These are phyloP conservation scores for Lodderomyces theae DNA, from an alignment of 1,139 yeast genomes.

Conservation along the genomic window DNA sequence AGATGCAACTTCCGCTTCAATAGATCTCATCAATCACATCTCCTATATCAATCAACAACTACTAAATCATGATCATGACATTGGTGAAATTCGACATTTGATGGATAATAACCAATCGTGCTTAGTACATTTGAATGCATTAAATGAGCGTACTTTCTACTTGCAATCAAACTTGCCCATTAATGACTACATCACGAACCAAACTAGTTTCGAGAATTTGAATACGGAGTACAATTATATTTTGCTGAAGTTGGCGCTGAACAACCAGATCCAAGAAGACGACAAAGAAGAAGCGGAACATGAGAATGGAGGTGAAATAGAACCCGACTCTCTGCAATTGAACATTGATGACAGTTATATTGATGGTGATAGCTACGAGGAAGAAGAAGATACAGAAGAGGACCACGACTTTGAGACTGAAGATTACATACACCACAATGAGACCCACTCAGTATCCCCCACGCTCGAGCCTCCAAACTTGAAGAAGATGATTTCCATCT, in stretches of 20 bases:
- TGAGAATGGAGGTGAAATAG: slow-evolving; percentile 13
- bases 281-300: slow-evolving; percentile 10
- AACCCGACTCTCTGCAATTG: not conserved
- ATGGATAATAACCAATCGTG: slow-evolving; percentile 23
- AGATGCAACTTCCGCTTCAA: slow-evolving; percentile 22
- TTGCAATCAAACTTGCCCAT: slow-evolving; percentile 31
- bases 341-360: not conserved
- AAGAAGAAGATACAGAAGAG: slow-evolving; percentile 6
- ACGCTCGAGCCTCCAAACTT: slow-evolving; percentile 17
- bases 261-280: slow-evolving; percentile 4
- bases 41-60: slow-evolving; percentile 22
- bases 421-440: slow-evolving; percentile 2
- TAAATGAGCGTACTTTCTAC: slow-evolving; percentile 32
- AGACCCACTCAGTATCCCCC: slow-evolving; percentile 1
- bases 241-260: slow-evolving; percentile 15
- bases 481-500: slow-evolving; percentile 28
- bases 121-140: slow-evolving; percentile 27
- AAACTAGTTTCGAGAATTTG: slow-evolving; percentile 51
- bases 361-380: slow-evolving; percentile 5
- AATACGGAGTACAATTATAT: slow-evolving; percentile 46
- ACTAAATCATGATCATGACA: slow-evolving; percentile 27
- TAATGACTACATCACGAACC: slow-evolving; percentile 37
- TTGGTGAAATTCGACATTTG: slow-evolving; percentile 28
- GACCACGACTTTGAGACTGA: slow-evolving; percentile 5
- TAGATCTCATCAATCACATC: slow-evolving; percentile 22